Percentiles rank a stretch among this genome's conserved stretches.
Conservation (phyloP, 2,329 filamentous ascomycete genomes). For the Mycocentrospora acerina region DNA sequence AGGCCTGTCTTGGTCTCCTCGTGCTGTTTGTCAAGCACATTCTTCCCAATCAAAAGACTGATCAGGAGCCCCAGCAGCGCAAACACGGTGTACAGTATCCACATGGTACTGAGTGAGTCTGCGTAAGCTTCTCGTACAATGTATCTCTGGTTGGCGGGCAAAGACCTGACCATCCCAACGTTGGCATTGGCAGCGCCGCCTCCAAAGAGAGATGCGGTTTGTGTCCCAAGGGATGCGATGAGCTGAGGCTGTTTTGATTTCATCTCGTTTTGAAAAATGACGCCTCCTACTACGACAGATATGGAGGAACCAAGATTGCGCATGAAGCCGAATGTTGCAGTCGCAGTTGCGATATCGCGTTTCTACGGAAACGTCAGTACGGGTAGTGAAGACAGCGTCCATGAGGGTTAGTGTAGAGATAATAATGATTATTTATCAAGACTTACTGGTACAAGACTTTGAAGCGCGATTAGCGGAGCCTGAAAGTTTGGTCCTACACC, state of each 20-base stretch:
- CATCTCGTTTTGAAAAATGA: slow-evolving; percentile 78
- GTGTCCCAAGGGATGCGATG: slow-evolving; percentile 51
- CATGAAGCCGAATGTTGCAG: slow-evolving; percentile 66
- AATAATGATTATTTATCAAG: not conserved
- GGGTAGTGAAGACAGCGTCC: not conserved
- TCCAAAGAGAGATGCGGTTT: slow-evolving; percentile 55
- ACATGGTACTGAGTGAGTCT: slow-evolving; percentile 49
- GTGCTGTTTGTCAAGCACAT: slow-evolving; percentile 46
- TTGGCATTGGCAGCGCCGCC: slow-evolving; percentile 64
- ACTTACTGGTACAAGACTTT: slow-evolving; percentile 58
- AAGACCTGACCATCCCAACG: slow-evolving; percentile 56
- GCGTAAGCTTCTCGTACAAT: slow-evolving; percentile 48
- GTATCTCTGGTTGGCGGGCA: slow-evolving; percentile 51
- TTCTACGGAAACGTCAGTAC: slow-evolving; percentile 28
- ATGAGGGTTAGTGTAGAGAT: not conserved
- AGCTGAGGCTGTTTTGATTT: slow-evolving; percentile 55
- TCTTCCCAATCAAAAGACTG: slow-evolving; percentile 45
- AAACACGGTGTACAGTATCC: slow-evolving; percentile 52
- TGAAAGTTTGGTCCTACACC: slow-evolving; percentile 69
- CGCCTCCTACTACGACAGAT: slow-evolving; percentile 72
- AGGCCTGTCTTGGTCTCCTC: slow-evolving; percentile 54
- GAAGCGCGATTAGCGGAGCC: slow-evolving; percentile 66
- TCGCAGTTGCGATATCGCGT: slow-evolving; percentile 68
- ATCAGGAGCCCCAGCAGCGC: slow-evolving; percentile 42
- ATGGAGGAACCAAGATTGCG: slow-evolving; percentile 69